Evolutionary conservation across 306 rosid species (phyloP).

Genomic region (Carpinus viminea): DNA sequence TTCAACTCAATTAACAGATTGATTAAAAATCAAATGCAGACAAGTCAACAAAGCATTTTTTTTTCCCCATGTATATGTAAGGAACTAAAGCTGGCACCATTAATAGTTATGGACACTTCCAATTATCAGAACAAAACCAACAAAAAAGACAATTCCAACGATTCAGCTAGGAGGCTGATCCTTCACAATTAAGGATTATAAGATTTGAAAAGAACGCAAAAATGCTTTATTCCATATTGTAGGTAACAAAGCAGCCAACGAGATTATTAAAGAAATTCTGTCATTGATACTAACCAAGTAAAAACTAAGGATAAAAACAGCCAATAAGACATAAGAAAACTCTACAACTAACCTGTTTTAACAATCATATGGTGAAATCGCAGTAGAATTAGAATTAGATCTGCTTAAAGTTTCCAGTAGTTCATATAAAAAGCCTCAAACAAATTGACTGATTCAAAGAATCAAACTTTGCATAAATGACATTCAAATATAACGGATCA

Average conservation of each 20-base stretch:
- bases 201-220: background rate
- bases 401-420: background rate
- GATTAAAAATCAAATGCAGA: slow-evolving; percentile 12
- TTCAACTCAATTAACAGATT: slow-evolving; percentile 12
- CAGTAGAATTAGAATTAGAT: background rate
- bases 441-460: background rate
- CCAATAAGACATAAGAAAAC: background rate
- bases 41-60: background rate
- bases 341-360: background rate
- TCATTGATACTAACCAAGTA: background rate
- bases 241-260: background rate
- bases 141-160: background rate
- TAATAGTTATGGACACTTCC: background rate
- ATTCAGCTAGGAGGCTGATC: background rate
- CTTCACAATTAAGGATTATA: background rate
- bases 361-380: background rate
- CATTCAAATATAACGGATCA: background rate
- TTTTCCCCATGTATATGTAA: background rate
- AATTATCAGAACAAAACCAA: background rate
- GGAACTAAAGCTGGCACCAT: background rate
- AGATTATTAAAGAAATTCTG: background rate
- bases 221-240: background rate
- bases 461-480: background rate
- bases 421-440: background rate
- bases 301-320: background rate